Evolutionary conservation across 441 rosid genomes (phyloP).

Genomic region (Metrosideros polymorpha): DNA sequence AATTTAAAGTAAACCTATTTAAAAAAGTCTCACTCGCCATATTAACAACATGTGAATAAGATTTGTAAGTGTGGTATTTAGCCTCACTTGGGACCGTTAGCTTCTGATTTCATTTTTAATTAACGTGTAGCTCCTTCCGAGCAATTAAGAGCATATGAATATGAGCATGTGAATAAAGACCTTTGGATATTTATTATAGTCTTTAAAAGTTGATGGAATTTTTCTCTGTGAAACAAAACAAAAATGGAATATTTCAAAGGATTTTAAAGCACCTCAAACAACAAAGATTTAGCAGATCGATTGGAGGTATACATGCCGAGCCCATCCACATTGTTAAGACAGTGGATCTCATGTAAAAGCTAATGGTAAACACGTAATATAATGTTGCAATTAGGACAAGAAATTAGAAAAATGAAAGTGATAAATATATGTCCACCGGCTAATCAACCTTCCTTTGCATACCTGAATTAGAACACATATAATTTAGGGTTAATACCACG

Average conservation of each 20-base stretch:
- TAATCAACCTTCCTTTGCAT: neutral
- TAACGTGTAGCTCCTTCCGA: no score
- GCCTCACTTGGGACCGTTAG: no score
- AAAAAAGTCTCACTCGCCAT: neutral
- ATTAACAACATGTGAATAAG: no score
- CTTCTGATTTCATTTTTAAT: no score
- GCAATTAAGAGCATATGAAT: no score
- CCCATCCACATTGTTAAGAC: neutral
- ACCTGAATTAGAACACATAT: neutral
- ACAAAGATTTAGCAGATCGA: neutral
- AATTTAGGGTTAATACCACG: no score
- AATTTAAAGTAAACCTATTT: neutral
- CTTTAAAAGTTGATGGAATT: no score
- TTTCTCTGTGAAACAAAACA: no score
- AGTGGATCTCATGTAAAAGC: neutral
- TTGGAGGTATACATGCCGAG: fast-evolving
- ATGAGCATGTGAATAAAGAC: no score
- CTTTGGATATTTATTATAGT: no score
- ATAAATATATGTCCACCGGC: neutral
- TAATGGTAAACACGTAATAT: neutral
- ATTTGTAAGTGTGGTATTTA: no score
- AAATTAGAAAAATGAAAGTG: neutral
- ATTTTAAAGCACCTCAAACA: neutral
- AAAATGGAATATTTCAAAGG: neutral
- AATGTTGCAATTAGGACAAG: neutral